Evolutionary conservation across 129 eudicot genomes (phyloP), one percentile per base, ranked within the genome.

Genomic region (Tagetes patula): DNA sequence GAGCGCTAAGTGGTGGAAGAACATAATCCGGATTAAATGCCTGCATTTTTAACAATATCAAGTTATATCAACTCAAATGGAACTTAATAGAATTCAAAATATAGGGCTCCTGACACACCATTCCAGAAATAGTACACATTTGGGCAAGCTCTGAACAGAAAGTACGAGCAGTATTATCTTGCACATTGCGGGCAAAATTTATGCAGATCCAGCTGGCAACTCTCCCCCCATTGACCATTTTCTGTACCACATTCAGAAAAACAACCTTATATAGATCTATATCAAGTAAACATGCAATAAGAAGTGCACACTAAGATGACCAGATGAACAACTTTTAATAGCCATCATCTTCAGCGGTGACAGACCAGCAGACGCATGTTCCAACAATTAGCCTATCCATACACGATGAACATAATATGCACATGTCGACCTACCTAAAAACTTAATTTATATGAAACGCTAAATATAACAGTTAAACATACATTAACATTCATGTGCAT

Each of bases 61-160:
- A 30, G 14, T 30, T 55, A n/a, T 54, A 69, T 13, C 8, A 55
- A 54, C 49, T 37, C 46, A 13, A 48, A 33, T 3, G 55, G 38
- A 58, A 61, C 45, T 50, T 12, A 33, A 34, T 10, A 4, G 13
- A 8, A 1, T 0, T 4, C n/a, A 32, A 67, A 58, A n/a, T 2
- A 37, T 10, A 38, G 31, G 75, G 69, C 3, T 38, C 14, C 40
- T 56, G 43, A 47, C 72, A 2, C 79, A 92, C 97, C 96, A 92
- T 92, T 82, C 97, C 97, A 72, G 96, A 92, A 47, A 89, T 85
- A 78, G 82, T 87, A 76, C 97, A 92, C 97, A 92, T 92, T 60
- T 89, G 97, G 40, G 96, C 97, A 12, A 92, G 86, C 81, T 89
- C 96, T 7, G 60, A 82, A 70, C 97, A 92, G 61, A 92, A 92